Evolutionary conservation across 371 early-diverging fungal species (phyloP), one percentile per base, ranked within the genome.

Genomic region (Zopfochytrium polystomum): DNA sequence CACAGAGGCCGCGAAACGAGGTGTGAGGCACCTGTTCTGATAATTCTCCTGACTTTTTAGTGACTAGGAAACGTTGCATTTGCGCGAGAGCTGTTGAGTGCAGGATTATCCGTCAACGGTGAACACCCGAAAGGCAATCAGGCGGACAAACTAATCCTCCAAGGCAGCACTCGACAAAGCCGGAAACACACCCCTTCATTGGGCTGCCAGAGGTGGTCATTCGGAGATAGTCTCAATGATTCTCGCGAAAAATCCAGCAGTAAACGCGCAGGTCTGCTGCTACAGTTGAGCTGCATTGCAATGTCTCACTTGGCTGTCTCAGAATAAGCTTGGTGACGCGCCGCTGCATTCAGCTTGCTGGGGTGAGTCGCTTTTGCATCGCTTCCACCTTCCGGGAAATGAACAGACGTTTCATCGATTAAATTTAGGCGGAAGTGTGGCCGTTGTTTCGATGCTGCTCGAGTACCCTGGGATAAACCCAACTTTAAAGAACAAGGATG

Each of bases 291-390:
- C 25, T 2, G 45, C 34, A n/a, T 31, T 23, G 3, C 20, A 59
- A 6, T 20, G n/a, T 6, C 6, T 49, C 29, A 0, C 32, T 22
- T 52, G 45, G n/a, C 25, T 13, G 25, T 20, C 30, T 2, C 70
- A 80, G 72, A 80, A 80, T 68, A 78, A 78, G 65, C 62, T 80
- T 22, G 80, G 80, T 0, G 80, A 80, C 59, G 77, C 78, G 30
- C 77, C 80, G 13, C 60, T 80, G 44, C 80, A 80, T 66, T 51
- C 66, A 15, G 78, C 77, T 1, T 73, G 78, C 0, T 80, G 78
- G 78, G 78, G 75, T 68, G 38, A 52, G 31, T 26, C 31, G 2
- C 18, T 15, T 58, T 52, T 22, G n/a, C n/a, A n/a, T n/a, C n/a
- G n/a, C n/a, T n/a, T n/a, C n/a, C n/a, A n/a, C n/a, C n/a, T n/a